phyloP scores from a whole-genome alignment of 2,329 filamentous ascomycete species.

The Penicillium sp. region DNA sequence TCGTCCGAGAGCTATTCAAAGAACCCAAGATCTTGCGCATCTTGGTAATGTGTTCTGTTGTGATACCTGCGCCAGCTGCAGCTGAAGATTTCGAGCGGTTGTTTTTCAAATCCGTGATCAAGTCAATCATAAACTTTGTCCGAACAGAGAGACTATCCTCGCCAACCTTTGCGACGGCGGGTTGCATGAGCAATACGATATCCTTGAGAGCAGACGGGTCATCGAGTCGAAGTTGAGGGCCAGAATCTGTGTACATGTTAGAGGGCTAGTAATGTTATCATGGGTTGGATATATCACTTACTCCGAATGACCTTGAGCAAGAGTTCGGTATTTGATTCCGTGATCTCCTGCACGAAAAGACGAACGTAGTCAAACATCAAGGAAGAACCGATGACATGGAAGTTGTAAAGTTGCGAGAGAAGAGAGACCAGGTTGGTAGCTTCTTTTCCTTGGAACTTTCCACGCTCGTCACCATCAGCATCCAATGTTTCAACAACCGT shows the following conservation, averaged over 20 bases:
- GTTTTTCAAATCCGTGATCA: constrained; percentile 90
- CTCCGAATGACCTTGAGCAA: constrained; percentile 78
- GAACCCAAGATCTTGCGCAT: constrained; percentile 87
- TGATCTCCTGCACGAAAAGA: constrained; percentile 69
- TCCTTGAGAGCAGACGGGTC: constrained; percentile 86
- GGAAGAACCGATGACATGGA: constrained; percentile 78
- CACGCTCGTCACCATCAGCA: constrained; percentile 55
- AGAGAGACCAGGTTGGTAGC: constrained; percentile 76
- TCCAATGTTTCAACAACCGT: constrained; percentile 74
- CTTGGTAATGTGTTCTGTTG: constrained; percentile 76
- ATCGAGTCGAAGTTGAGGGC: constrained; percentile 79
- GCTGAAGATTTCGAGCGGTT: constrained; percentile 77
- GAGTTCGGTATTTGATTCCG: constrained; percentile 84
- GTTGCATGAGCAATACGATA: constrained; percentile 76
- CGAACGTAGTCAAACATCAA: constrained; percentile 91
- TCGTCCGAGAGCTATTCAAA: constrained; percentile 61
- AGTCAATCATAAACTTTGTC: constrained; percentile 97
- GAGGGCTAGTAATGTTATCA: constrained; percentile 1
- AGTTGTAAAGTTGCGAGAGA: constrained; percentile 84
- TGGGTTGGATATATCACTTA: constrained; percentile 24
- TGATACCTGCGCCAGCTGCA: constrained; percentile 66
- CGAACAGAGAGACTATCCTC: constrained; percentile 74
- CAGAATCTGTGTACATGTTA: constrained; percentile 53
- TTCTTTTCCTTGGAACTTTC: constrained; percentile 54
- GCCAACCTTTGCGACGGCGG: constrained; percentile 65